Conservation (phyloP, 768 basidiomycete genomes). For the Agaricus sinodeliciosus region DNA sequence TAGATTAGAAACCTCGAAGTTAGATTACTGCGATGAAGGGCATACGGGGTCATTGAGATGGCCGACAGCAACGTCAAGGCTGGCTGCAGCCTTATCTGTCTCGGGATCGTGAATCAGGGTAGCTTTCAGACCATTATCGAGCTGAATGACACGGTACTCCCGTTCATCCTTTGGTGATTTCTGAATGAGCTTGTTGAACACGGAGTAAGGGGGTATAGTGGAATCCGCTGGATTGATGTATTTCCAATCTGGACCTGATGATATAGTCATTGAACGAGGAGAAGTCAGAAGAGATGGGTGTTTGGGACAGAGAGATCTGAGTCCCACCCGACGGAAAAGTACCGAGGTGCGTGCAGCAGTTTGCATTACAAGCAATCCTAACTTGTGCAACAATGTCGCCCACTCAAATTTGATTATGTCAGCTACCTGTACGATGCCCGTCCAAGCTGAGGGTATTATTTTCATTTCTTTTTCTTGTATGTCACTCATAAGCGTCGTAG, state of each 20-base stretch:
- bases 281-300: neutral
- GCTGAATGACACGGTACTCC: conserved; percentile 70
- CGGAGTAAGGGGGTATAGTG: conserved; percentile 36
- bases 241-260: conserved; percentile 25
- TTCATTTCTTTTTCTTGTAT: no score
- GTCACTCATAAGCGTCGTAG: no score
- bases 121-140: conserved; percentile 89
- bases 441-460: no score
- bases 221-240: conserved; percentile 21
- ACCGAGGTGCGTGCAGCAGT: no score
- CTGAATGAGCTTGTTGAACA: conserved; percentile 56
- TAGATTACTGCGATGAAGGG: conserved; percentile 9
- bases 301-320: neutral
- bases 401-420: no score
- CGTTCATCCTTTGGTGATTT: conserved; percentile 76
- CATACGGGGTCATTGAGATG: conserved; percentile 89
- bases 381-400: no score
- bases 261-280: neutral
- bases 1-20: conserved; percentile 18
- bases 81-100: conserved; percentile 92
- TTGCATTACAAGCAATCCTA: no score
- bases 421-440: no score
- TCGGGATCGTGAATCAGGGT: conserved; percentile 76
- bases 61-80: conserved; percentile 91
- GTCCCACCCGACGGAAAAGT: neutral